phyloP scores from a whole-genome alignment of 2,329 filamentous ascomycete species.

The Fusarium oligoseptatum region DNA sequence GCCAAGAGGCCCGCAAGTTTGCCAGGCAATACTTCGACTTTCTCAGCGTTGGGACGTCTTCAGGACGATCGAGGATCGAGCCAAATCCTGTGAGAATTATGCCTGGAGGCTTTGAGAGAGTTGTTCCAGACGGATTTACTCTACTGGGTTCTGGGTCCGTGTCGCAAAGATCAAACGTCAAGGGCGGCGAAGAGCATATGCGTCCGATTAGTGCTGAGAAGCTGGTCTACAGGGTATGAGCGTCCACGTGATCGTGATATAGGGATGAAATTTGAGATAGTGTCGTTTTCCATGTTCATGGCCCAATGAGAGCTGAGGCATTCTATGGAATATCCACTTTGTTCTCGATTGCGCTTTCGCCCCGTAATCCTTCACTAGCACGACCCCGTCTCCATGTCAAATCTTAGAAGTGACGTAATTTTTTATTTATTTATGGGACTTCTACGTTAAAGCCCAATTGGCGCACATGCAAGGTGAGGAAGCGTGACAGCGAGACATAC shows the following conservation, averaged over 20 bases:
- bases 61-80: conserved; percentile 26
- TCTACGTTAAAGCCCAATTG: neutral
- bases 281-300: neutral
- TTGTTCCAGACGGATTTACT: conserved; percentile 46
- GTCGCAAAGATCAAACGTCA: conserved; percentile 28
- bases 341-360: neutral
- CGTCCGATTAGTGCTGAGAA: conserved; percentile 57
- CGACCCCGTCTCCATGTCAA: neutral
- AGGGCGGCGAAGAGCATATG: conserved; percentile 51
- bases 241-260: neutral
- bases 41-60: conserved; percentile 34
- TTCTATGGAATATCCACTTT: neutral
- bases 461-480: neutral
- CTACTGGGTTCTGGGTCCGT: conserved; percentile 45
- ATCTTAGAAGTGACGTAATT: neutral
- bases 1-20: conserved; percentile 44
- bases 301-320: neutral
- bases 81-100: conserved; percentile 51
- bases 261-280: neutral
- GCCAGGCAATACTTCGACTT: conserved; percentile 54
- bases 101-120: conserved; percentile 48
- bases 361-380: neutral
- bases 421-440: neutral
- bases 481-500: neutral
- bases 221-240: conserved; percentile 46